A percentile compares a stretch with the other conserved stretches of the same genome.
Conservation (phyloP, 768 basidiomycete genomes). For the Candolleomyces eurysporus region DNA sequence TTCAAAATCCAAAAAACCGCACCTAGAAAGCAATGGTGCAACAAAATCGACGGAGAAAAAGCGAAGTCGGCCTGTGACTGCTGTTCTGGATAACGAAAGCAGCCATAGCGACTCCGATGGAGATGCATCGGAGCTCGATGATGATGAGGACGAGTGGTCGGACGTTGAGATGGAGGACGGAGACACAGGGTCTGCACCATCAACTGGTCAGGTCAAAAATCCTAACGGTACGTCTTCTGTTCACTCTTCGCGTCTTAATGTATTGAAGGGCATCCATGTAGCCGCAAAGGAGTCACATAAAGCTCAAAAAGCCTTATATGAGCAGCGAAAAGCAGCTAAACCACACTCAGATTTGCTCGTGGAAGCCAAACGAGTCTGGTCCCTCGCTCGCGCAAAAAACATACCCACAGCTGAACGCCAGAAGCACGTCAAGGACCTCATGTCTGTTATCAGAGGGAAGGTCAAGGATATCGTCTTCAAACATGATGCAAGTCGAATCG, state of each 20-base stretch:
- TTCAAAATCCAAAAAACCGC: conserved; percentile 53
- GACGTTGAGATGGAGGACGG: conserved; percentile 12
- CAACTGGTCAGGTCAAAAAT: conserved; percentile 39
- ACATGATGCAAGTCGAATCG: conserved; percentile 87
- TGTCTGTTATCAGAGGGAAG: conserved; percentile 74
- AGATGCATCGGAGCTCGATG: conserved; percentile 31
- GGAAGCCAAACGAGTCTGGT: conserved; percentile 78
- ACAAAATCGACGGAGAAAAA: conserved; percentile 36
- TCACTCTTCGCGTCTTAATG: background rate
- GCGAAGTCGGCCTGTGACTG: conserved; percentile 63
- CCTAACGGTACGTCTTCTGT: conserved; percentile 48
- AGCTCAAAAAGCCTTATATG: conserved; percentile 60
- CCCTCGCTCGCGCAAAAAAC: conserved; percentile 69
- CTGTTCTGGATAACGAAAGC: conserved; percentile 14
- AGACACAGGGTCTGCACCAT: conserved; percentile 25
- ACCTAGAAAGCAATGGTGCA: conserved; percentile 19
- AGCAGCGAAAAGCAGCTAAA: conserved; percentile 73
- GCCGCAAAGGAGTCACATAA: conserved; percentile 70
- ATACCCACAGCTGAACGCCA: conserved; percentile 69
- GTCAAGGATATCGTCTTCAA: conserved; percentile 87
- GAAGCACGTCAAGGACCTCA: conserved; percentile 70
- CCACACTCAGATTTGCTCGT: conserved; percentile 69
- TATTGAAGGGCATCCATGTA: conserved; percentile 21
- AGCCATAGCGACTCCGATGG: conserved; percentile 22
- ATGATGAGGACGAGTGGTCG: conserved; percentile 24